Evolutionary conservation across 2,329 filamentous ascomycete genomes (phyloP).

Genomic region (Gaeumannomyces tritici): DNA sequence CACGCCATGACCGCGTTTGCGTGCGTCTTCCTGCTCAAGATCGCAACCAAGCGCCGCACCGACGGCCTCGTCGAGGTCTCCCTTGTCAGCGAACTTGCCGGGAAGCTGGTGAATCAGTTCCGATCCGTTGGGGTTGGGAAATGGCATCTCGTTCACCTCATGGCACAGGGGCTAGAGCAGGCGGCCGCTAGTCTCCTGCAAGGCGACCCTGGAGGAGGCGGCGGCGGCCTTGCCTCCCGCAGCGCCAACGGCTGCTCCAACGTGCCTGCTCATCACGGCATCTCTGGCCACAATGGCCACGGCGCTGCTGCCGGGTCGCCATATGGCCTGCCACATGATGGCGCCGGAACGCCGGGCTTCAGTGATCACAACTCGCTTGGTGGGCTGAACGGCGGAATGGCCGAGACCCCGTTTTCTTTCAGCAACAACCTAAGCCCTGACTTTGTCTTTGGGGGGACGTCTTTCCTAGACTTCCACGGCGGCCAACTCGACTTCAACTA

Average conservation of each 20-base stretch:
- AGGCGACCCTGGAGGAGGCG: neutral
- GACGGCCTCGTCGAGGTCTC: slow-evolving; percentile 26
- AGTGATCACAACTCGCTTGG: neutral
- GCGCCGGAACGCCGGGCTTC: neutral
- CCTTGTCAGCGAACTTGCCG: slow-evolving; percentile 25
- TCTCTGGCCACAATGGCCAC: neutral
- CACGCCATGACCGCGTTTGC: slow-evolving; percentile 44
- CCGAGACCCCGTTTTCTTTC: neutral
- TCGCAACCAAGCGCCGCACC: slow-evolving; percentile 28
- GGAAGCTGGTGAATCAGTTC: slow-evolving; percentile 27
- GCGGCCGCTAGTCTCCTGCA: slow-evolving; percentile 1
- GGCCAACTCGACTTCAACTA: neutral
- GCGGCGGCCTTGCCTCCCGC: too few relatives aligned
- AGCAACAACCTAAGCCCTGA: slow-evolving; percentile 1
- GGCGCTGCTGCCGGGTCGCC: neutral
- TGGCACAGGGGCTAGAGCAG: slow-evolving; percentile 33
- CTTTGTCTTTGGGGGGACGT: neutral
- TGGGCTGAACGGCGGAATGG: neutral
- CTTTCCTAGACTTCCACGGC: neutral
- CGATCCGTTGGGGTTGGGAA: slow-evolving; percentile 28
- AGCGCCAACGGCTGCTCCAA: neutral
- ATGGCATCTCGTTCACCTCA: slow-evolving; percentile 34
- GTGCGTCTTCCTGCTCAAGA: slow-evolving; percentile 40
- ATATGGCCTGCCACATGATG: neutral
- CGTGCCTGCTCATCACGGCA: neutral